A percentile compares a stretch with the other conserved stretches of the same genome.
Evolutionary conservation across 2,329 filamentous ascomycete species (phyloP).

Genomic region (Apiospora sp.): DNA sequence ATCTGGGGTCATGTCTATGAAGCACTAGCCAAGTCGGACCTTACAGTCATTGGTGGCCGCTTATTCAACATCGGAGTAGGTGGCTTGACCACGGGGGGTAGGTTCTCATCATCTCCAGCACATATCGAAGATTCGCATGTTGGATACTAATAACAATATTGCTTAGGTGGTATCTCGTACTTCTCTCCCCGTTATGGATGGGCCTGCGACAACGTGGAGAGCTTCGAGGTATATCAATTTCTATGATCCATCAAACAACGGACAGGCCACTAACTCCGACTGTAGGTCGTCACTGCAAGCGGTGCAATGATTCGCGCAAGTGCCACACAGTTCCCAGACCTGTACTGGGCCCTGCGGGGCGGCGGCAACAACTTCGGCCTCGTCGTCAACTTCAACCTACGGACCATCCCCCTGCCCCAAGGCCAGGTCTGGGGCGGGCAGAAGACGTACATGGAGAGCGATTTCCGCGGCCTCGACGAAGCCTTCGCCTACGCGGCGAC

Average conservation of each 20-base stretch:
- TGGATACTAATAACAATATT: neutral
- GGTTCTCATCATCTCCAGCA: neutral
- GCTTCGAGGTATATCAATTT: conserved; percentile 47
- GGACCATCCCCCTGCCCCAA: neutral
- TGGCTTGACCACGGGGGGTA: conserved; percentile 37
- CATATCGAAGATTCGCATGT: neutral
- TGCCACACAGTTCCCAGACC: neutral
- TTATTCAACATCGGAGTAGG: conserved; percentile 36
- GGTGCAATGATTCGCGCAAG: neutral
- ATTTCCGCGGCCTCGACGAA: conserved; percentile 3
- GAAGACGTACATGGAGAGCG: neutral
- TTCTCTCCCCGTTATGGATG: conserved; percentile 46
- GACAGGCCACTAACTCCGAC: neutral
- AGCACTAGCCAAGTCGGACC: conserved; percentile 19
- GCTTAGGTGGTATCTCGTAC: conserved; percentile 34
- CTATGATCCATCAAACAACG: neutral
- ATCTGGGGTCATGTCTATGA: conserved; percentile 37
- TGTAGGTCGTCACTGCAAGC: conserved; percentile 10
- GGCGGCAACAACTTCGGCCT: conserved; percentile 23
- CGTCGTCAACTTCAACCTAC: conserved; percentile 3
- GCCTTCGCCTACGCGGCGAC: neutral
- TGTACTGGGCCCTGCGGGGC: conserved; percentile 20
- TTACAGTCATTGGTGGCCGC: conserved; percentile 36
- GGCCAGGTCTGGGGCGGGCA: conserved; percentile 20
- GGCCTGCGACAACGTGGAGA: conserved; percentile 52